Evolutionary conservation across 225 moss, liverwort and hornwort species (phyloP).

Genomic region (Straminergon stramineum): DNA sequence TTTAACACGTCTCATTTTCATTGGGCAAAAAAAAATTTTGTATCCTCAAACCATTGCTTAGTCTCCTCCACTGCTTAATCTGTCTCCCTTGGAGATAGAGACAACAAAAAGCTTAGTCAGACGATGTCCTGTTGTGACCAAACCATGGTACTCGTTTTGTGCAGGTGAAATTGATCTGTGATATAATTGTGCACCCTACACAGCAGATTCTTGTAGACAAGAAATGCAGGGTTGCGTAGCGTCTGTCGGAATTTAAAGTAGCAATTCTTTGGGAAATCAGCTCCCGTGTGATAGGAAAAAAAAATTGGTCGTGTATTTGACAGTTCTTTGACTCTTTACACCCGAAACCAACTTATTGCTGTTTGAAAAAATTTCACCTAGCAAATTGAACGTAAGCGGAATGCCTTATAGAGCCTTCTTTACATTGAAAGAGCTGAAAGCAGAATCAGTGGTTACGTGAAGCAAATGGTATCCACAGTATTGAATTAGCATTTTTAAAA

Average conservation of each 20-base stretch:
- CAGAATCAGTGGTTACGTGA: not conserved
- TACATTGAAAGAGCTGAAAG: not conserved
- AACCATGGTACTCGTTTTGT: not conserved
- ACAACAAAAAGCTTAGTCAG: not conserved
- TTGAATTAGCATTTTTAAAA: not conserved
- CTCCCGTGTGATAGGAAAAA: not conserved
- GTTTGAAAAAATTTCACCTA: not conserved
- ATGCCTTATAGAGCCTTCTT: not conserved
- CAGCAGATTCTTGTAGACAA: slow-evolving; percentile 1
- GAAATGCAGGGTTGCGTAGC: slow-evolving; percentile 1
- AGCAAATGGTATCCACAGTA: not conserved
- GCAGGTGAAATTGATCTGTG: slow-evolving; percentile 30
- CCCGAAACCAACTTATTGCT: not conserved
- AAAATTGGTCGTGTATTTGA: not conserved
- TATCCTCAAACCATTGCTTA: not conserved
- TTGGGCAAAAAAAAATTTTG: too few species aligned
- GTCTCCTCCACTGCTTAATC: not conserved
- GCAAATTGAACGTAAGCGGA: not conserved
- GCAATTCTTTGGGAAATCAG: not conserved
- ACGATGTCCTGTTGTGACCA: not conserved
- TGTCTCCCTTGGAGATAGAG: not conserved
- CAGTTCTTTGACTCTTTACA: not conserved
- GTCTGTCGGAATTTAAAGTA: not conserved
- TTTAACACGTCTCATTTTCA: not conserved
- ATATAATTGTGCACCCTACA: slow-evolving; percentile 16